Percentiles rank a stretch among this genome's conserved stretches.
phyloP scores from a whole-genome alignment of 805 yeast genomes.

The Pichia occidentalis region DNA sequence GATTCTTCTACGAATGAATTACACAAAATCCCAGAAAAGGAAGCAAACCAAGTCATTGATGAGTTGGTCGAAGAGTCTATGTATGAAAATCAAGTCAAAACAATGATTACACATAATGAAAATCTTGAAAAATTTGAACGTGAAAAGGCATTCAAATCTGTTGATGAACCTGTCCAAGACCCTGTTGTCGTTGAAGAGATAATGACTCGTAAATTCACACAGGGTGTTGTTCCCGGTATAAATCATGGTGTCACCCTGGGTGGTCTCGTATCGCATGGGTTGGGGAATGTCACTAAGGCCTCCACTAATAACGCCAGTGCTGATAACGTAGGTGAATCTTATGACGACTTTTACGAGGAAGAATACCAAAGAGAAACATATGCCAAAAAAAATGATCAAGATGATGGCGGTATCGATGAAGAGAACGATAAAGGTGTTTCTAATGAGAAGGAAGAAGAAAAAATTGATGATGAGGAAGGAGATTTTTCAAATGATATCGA shows the following conservation, averaged over 20 bases:
- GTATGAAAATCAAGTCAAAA: constrained; percentile 14
- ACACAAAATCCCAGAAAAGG: neutral
- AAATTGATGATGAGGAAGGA: constrained; percentile 3
- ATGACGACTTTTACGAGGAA: constrained; percentile 2
- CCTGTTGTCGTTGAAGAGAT: constrained; percentile 13
- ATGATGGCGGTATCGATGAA: neutral
- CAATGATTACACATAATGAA: constrained; percentile 22
- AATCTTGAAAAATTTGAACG: constrained; percentile 34
- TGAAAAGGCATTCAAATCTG: constrained; percentile 19
- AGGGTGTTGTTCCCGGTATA: neutral
- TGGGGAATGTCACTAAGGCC: neutral
- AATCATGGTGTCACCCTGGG: neutral
- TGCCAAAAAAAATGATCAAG: neutral
- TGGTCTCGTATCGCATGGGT: neutral
- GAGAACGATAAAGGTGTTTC: neutral
- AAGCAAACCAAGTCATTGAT: constrained; percentile 26
- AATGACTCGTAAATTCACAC: constrained; percentile 2
- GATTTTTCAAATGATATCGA: constrained; percentile 8
- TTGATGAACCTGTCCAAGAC: constrained; percentile 10
- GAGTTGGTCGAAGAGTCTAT: constrained; percentile 36
- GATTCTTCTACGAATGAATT: too few relatives aligned
- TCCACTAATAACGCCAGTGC: neutral
- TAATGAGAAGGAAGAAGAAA: neutral
- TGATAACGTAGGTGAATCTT: constrained; percentile 5
- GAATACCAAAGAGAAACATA: constrained; percentile 1